Evolutionary conservation across 75 land plant genomes (phyloP).

Genomic region (Picea sitchensis): DNA sequence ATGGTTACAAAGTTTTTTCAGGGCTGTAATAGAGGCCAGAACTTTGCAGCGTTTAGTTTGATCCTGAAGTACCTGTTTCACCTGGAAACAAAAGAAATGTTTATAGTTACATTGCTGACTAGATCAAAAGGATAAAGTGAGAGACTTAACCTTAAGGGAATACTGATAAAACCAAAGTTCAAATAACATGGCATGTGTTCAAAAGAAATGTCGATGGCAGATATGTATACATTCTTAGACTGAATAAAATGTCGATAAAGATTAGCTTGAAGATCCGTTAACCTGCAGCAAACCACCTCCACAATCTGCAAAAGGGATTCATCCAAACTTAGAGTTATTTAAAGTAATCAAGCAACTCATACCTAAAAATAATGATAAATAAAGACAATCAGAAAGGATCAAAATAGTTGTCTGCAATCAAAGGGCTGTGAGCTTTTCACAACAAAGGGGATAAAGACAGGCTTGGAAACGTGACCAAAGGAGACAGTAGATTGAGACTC

Average conservation of each 20-base stretch:
- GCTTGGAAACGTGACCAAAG: neutral
- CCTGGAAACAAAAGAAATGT: slow-evolving; percentile 27
- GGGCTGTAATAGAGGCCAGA: slow-evolving; percentile 88
- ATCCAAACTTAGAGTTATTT: neutral
- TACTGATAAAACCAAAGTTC: neutral
- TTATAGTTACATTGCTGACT: neutral
- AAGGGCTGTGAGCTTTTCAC: neutral
- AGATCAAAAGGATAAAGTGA: neutral
- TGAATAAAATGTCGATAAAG: slow-evolving; percentile 89
- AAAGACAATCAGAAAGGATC: neutral
- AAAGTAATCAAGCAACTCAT: neutral
- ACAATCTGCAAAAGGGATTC: slow-evolving; percentile 65
- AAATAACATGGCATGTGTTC: neutral
- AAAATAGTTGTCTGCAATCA: neutral
- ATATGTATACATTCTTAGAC: slow-evolving; percentile 82
- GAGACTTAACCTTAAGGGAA: neutral
- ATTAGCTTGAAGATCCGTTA: slow-evolving; percentile 77
- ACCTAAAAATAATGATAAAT: neutral
- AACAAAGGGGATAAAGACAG: neutral
- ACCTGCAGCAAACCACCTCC: slow-evolving; percentile 96
- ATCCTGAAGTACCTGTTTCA: slow-evolving; percentile 70
- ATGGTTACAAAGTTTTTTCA: slow-evolving; percentile 96
- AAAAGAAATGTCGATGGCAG: neutral
- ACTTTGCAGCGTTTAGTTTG: slow-evolving; percentile 74
- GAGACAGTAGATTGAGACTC: neutral